Conservation (phyloP, 2,329 filamentous ascomycete species). For the Verticillium tricorpus region DNA sequence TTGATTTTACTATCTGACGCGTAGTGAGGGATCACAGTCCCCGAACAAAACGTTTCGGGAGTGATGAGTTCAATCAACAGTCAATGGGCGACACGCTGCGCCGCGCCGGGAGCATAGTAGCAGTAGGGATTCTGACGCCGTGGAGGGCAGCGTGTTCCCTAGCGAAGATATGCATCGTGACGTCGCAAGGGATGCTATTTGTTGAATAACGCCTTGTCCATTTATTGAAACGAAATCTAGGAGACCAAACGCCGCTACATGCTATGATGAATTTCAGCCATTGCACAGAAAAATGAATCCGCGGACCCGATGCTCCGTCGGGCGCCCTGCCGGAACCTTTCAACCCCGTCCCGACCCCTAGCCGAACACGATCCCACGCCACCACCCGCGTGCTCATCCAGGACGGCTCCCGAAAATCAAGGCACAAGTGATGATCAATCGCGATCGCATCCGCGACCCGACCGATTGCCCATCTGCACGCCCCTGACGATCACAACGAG, state of each 20-base stretch:
- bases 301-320: not conserved
- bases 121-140: too few species aligned
- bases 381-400: not conserved
- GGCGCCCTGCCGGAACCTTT: too few species aligned
- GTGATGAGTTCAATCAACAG: too few species aligned
- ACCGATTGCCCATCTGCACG: not conserved
- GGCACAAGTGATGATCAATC: not conserved
- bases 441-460: not conserved
- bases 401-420: not conserved
- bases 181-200: too few species aligned
- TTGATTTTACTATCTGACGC: too few species aligned
- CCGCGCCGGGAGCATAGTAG: too few species aligned
- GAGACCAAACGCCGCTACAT: not conserved
- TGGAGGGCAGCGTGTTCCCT: too few species aligned
- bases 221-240: not conserved
- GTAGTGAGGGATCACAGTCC: too few species aligned
- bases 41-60: too few species aligned
- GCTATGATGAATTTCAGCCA: not conserved
- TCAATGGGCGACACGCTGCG: too few species aligned
- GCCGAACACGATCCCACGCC: not conserved
- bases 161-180: too few species aligned
- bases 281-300: not conserved
- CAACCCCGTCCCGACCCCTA: too few species aligned
- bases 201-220: not conserved
- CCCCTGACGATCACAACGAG: not conserved